phyloP scores from a whole-genome alignment of 1,284 basidiomycete genomes.

The Ustilago shanxiensis region DNA sequence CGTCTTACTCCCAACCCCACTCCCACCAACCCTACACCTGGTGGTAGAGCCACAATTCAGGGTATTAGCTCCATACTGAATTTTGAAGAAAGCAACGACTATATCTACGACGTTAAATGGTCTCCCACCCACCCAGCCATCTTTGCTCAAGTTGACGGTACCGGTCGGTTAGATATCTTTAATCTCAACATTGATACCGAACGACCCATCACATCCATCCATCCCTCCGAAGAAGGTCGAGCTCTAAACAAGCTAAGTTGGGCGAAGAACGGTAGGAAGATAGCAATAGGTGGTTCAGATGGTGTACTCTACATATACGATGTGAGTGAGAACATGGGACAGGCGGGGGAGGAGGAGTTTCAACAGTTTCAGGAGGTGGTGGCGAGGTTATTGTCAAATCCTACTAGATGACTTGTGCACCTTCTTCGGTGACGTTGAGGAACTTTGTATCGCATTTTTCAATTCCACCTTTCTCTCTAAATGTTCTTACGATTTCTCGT shows the following conservation, averaged over 20 bases:
- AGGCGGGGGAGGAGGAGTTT: slow-evolving; percentile 56
- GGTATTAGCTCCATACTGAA: slow-evolving; percentile 17
- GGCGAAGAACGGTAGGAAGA: slow-evolving; percentile 88
- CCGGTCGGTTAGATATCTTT: slow-evolving; percentile 95
- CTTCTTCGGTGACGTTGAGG: slow-evolving; percentile 62
- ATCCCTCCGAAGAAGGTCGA: not conserved
- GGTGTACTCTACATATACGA: slow-evolving; percentile 91
- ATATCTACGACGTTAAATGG: slow-evolving; percentile 99
- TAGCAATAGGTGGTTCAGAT: slow-evolving; percentile 89
- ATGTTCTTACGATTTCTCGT: slow-evolving; percentile 60
- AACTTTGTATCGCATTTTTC: slow-evolving; percentile 59
- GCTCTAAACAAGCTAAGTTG: slow-evolving; percentile 96
- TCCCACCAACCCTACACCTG: not conserved
- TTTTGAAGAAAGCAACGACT: slow-evolving; percentile 95
- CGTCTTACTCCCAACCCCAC: slow-evolving; percentile 25
- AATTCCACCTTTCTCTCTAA: slow-evolving; percentile 58
- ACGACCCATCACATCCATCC: slow-evolving; percentile 54
- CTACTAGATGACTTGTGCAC: slow-evolving; percentile 41
- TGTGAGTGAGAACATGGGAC: slow-evolving; percentile 38
- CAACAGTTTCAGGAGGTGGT: slow-evolving; percentile 49
- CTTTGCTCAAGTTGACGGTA: slow-evolving; percentile 93
- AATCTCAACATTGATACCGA: slow-evolving; percentile 94
- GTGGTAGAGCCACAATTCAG: no score
- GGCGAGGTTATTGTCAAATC: slow-evolving; percentile 24
- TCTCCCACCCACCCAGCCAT: slow-evolving; percentile 93